A percentile compares a stretch with the other conserved stretches of the same genome.
Evolutionary conservation across 176 grass and related monocot species (phyloP).

Genomic region (Musa schizocarpa): DNA sequence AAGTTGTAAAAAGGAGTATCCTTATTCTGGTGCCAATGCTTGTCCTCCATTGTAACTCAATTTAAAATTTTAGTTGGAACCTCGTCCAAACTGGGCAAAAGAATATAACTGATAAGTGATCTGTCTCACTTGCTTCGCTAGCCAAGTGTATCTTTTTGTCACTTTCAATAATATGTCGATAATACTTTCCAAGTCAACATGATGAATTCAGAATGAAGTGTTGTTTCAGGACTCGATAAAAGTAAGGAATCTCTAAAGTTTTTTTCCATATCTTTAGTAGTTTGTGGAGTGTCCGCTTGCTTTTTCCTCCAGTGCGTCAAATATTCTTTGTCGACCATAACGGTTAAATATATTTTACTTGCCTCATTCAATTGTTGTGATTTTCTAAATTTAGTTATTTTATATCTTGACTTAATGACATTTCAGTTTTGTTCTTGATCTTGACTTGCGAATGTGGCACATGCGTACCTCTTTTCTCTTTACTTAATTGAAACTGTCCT

Average conservation of each 20-base stretch:
- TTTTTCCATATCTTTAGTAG: too few species aligned
- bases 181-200: not conserved
- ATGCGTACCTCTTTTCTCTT: not conserved
- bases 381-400: not conserved
- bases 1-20: not conserved
- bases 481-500: not conserved
- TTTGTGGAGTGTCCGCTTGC: too few species aligned
- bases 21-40: not conserved
- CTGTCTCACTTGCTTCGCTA: too few species aligned
- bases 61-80: not conserved
- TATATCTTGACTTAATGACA: not conserved
- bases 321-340: too few species aligned
- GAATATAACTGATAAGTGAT: not conserved
- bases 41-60: not conserved
- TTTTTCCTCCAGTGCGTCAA: too few species aligned
- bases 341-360: too few species aligned
- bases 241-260: too few species aligned
- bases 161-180: not conserved
- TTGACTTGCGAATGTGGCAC: not conserved
- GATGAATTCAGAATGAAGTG: not conserved
- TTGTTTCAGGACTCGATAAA: too few species aligned
- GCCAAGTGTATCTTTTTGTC: too few species aligned
- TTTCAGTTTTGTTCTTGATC: not conserved
- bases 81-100: not conserved
- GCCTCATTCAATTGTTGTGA: too few species aligned